Evolutionary conservation across 768 basidiomycete species (phyloP).

Genomic region (Lentinula lateritia): DNA sequence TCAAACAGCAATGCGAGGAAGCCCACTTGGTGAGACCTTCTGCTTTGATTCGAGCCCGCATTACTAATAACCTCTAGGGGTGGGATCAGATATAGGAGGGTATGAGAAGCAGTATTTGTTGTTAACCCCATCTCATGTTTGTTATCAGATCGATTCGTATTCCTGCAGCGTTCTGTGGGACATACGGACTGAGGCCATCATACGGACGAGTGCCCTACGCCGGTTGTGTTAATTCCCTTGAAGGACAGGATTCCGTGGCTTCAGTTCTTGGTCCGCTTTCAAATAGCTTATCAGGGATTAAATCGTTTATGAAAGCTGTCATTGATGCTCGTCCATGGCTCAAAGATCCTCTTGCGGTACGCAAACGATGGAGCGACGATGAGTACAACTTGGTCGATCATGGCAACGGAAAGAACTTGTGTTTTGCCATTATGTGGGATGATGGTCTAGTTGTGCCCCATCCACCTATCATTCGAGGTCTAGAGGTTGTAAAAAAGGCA

Average conservation of each 20-base stretch:
- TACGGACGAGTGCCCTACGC: slow-evolving; percentile 66
- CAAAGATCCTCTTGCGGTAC: slow-evolving; percentile 52
- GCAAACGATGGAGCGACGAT: slow-evolving; percentile 56
- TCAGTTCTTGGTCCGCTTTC: slow-evolving; percentile 76
- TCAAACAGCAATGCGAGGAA: slow-evolving; percentile 34
- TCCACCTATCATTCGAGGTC: slow-evolving; percentile 58
- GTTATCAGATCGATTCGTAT: slow-evolving; percentile 59
- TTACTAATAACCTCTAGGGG: slow-evolving; percentile 28
- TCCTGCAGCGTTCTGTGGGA: slow-evolving; percentile 59
- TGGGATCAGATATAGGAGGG: slow-evolving; percentile 83
- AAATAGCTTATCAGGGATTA: slow-evolving; percentile 53
- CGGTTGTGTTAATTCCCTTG: slow-evolving; percentile 57
- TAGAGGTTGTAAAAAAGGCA: slow-evolving; percentile 51
- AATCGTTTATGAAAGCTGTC: slow-evolving; percentile 61
- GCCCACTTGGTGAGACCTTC: slow-evolving; percentile 30
- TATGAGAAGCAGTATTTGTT: slow-evolving; percentile 17
- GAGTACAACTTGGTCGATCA: slow-evolving; percentile 58
- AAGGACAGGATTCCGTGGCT: slow-evolving; percentile 66
- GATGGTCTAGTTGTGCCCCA: slow-evolving; percentile 56
- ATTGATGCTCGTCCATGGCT: slow-evolving; percentile 58
- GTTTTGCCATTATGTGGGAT: slow-evolving; percentile 64
- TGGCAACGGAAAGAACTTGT: slow-evolving; percentile 42
- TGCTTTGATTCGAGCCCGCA: neutral
- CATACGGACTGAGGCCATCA: slow-evolving; percentile 70
- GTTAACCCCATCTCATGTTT: neutral